A percentile compares a stretch with the other conserved stretches of the same genome.
Evolutionary conservation across 176 grass and related monocot genomes (phyloP).

Genomic region (Oryza meridionalis): DNA sequence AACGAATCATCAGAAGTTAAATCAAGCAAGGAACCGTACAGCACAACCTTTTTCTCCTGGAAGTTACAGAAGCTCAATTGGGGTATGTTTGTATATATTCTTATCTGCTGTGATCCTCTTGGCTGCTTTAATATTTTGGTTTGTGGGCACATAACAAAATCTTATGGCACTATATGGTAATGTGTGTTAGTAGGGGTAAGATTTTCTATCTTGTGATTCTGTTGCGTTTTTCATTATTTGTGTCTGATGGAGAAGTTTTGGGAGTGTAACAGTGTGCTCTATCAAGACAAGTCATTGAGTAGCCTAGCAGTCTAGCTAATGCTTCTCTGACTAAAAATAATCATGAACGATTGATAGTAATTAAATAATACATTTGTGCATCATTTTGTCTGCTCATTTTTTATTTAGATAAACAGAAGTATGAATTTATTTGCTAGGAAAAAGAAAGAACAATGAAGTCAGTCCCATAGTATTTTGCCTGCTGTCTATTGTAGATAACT

Average conservation of each 20-base stretch:
- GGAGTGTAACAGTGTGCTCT: constrained; percentile 5
- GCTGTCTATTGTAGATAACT: background rate
- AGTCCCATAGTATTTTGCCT: background rate
- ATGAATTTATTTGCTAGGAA: background rate
- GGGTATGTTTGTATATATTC: constrained; percentile 60
- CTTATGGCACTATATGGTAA: constrained; percentile 12
- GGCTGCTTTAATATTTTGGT: background rate
- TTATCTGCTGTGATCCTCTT: background rate
- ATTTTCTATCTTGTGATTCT: constrained; percentile 10
- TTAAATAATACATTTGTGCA: background rate
- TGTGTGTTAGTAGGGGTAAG: constrained; percentile 2
- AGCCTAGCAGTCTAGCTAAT: background rate
- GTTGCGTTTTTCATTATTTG: constrained; percentile 3
- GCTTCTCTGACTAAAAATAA: background rate
- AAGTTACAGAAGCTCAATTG: constrained; percentile 69
- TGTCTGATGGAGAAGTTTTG: background rate
- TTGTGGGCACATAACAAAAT: background rate
- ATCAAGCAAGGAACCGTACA: constrained; percentile 48
- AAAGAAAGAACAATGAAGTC: background rate
- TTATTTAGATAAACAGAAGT: background rate
- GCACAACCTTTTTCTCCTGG: constrained; percentile 58
- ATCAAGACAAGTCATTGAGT: background rate
- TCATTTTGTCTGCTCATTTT: background rate
- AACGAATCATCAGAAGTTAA: constrained; percentile 46
- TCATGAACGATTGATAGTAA: background rate